phyloP scores from a whole-genome alignment of 2,329 filamentous ascomycete species.

The Fusarium sp. region DNA sequence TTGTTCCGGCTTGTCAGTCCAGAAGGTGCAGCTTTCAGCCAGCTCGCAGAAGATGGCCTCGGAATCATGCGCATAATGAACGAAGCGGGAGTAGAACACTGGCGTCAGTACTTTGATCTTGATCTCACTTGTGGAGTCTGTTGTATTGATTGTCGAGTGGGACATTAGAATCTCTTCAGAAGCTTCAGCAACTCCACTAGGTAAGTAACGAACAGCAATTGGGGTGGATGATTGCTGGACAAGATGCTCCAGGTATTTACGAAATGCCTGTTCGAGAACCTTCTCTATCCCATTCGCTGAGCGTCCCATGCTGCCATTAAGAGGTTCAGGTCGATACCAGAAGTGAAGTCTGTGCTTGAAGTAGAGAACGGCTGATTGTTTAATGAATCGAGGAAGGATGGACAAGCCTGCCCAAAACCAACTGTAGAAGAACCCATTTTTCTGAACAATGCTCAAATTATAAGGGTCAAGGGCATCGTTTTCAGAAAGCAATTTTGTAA shows the following conservation, averaged over 20 bases:
- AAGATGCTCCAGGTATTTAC: conserved; percentile 62
- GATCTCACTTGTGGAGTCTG: conserved; percentile 54
- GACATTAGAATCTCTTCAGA: conserved; percentile 57
- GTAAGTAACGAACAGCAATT: conserved; percentile 66
- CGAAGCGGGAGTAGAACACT: conserved; percentile 75
- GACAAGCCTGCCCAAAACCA: conserved; percentile 79
- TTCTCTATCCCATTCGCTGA: conserved; percentile 64
- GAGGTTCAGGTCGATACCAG: conserved; percentile 75
- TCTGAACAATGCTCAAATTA: conserved; percentile 58
- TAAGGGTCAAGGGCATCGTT: conserved; percentile 64
- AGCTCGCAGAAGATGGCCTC: conserved; percentile 73
- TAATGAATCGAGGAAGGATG: conserved; percentile 75
- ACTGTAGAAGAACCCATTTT: conserved; percentile 60
- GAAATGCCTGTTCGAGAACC: conserved; percentile 62
- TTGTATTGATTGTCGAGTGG: conserved; percentile 37
- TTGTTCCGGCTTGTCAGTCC: conserved; percentile 67
- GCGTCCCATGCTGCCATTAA: conserved; percentile 67
- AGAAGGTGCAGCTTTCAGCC: conserved; percentile 70
- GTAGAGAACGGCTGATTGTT: conserved; percentile 70
- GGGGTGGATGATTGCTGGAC: conserved; percentile 61
- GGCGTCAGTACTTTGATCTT: conserved; percentile 73
- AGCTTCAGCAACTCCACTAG: conserved; percentile 61
- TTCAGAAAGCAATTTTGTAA: conserved; percentile 70
- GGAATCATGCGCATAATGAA: conserved; percentile 71
- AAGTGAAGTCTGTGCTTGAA: conserved; percentile 70